These are phyloP conservation scores for Stentor coeruleus DNA, from an alignment of 73 alveolate species.

Conservation along the genomic window DNA sequence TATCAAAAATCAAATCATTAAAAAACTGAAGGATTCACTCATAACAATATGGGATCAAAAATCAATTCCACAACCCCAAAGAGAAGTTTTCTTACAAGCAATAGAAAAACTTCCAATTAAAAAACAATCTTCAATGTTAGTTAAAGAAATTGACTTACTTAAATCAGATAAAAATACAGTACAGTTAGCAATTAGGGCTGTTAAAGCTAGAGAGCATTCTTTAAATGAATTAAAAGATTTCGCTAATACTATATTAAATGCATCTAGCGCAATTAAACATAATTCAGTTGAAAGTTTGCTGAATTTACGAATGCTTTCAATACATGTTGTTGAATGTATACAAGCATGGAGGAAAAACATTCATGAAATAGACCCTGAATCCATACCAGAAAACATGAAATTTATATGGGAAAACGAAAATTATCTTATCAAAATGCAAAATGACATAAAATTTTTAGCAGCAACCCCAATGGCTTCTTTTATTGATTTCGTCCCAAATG, in stretches of 20 bases:
- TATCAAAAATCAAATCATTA: not conserved
- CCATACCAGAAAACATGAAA: not conserved
- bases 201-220: not conserved
- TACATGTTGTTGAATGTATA: not conserved
- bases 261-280: not conserved
- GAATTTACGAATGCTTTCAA: not conserved
- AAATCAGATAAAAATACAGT: not conserved
- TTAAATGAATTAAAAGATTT: not conserved
- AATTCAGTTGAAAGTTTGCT: not conserved
- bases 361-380: not conserved
- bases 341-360: not conserved
- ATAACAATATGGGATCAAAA: not conserved
- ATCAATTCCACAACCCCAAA: not conserved
- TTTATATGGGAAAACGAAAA: not conserved
- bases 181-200: not conserved
- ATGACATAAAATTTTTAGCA: not conserved
- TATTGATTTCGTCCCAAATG: not conserved
- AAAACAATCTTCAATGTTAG: not conserved
- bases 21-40: not conserved
- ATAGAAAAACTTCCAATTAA: conserved; percentile 1
- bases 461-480: not conserved
- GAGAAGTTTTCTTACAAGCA: not conserved
- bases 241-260: not conserved
- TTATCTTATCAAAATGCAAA: conserved; percentile 8
- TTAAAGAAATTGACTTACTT: conserved; percentile 2